Percentiles rank a stretch among this genome's conserved stretches.
phyloP scores from a whole-genome alignment of 108 stramenopile species.

The Nitzschia sp. region DNA sequence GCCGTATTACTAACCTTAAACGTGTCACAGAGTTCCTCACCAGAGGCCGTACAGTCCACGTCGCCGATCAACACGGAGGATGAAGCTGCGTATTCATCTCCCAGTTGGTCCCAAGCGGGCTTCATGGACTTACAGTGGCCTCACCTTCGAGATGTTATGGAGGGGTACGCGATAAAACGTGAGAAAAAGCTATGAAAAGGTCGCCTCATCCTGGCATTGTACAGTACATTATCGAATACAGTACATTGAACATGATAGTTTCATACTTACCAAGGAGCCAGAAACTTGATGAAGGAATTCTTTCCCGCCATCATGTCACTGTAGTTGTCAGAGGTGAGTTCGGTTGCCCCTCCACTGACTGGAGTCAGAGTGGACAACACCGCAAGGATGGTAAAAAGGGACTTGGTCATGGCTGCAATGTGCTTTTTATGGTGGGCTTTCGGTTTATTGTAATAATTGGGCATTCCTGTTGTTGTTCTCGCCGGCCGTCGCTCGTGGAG shows the following conservation, averaged over 20 bases:
- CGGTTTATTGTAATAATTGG: no score
- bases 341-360: slow-evolving; percentile 26
- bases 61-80: slow-evolving; percentile 71
- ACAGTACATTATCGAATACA: background rate
- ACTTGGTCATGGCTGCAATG: background rate
- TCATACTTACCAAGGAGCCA: slow-evolving; percentile 47
- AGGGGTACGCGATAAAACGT: background rate
- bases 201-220: background rate
- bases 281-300: slow-evolving; percentile 50
- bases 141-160: slow-evolving; percentile 27
- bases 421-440: no score
- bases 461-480: no score
- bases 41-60: slow-evolving; percentile 62
- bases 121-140: slow-evolving; percentile 76
- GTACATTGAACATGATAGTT: no score
- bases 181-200: background rate
- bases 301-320: slow-evolving; percentile 30
- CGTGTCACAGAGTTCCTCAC: slow-evolving; percentile 59
- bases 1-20: no score
- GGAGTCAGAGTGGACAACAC: slow-evolving; percentile 5
- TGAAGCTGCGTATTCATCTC: slow-evolving; percentile 64
- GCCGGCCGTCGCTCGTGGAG: no score
- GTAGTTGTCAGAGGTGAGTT: slow-evolving; percentile 37
- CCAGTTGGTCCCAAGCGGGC: slow-evolving; percentile 72
- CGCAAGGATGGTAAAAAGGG: slow-evolving; percentile 3